Evolutionary conservation across 257 asterid genomes (phyloP), one percentile per base, ranked within the genome.

Genomic region (Penstemon davidsonii): DNA sequence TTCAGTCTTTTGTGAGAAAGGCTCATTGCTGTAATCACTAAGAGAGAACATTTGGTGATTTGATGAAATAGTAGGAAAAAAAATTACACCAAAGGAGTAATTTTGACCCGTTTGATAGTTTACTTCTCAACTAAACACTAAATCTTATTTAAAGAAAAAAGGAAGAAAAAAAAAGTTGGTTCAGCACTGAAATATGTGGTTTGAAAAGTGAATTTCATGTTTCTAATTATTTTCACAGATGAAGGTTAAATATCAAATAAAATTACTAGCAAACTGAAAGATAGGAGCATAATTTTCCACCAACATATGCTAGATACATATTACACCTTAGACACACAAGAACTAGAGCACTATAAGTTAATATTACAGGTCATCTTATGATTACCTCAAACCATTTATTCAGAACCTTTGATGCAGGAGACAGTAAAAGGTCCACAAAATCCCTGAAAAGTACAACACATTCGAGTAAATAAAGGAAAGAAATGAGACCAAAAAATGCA

Each of bases 351-450:
- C 38, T 25, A 38, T 51, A 10, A 53, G 3, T 51, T 51, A 50
- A 55, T 25, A 8, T 8, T 15, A 51, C 49, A 64, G 4, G 41
- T 8, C 5, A 50, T 43, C 15, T 4, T 64, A 55, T 60, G 52
- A 68, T 69, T 80, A 93, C 98, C 98, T 93, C 97, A 75, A 93
- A 93, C 99, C 97, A 93, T 64, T 85, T 90, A 78, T 93, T 83
- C 73, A 93, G 78, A 76, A 93, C 89, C 86, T 88, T 90, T 8
- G 99, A 90, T 62, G 96, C 95, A 61, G 97, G 99, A 59, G 97
- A 79, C 69, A 93, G 76, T 75, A 93, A 70, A 60, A 93, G 94
- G 72, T 93, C 96, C 88, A 87, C 67, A 81, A 90, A 90, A 58
- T 93, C 92, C 89, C 98, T 93, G 86, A 76, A 81, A 83, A 54